Percentiles rank a stretch among this genome's conserved stretches.
These are phyloP conservation scores for Phlegmacium glaucopus DNA, from an alignment of 768 basidiomycete genomes.

Conservation along the genomic window DNA sequence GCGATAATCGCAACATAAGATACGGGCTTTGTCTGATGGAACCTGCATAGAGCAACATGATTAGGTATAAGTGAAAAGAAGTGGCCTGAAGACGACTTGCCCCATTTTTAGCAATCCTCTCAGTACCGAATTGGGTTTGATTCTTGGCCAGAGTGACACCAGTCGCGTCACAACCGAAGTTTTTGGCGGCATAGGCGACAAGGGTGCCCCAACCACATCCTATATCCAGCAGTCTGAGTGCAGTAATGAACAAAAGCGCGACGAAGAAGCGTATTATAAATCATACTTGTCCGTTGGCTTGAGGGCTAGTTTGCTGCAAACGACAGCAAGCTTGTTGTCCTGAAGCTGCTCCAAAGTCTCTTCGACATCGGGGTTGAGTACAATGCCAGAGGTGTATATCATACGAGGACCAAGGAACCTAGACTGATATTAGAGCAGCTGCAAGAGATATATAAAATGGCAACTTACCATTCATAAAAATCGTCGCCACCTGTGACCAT, in stretches of 20 bases:
- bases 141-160: constrained; percentile 92
- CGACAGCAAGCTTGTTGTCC: constrained; percentile 95
- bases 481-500: constrained; percentile 74
- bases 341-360: constrained; percentile 93
- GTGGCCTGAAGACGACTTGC: constrained; percentile 27
- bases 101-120: constrained; percentile 80
- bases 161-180: constrained; percentile 94
- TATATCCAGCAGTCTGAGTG: constrained; percentile 64
- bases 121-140: constrained; percentile 90
- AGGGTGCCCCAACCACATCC: constrained; percentile 98
- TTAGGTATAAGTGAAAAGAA: background rate
- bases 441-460: background rate
- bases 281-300: constrained; percentile 70
- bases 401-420: constrained; percentile 95
- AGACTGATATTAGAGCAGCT: background rate
- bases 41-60: constrained; percentile 24
- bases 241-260: constrained; percentile 20
- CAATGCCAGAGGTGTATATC: constrained; percentile 96
- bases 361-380: constrained; percentile 61
- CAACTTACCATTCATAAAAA: constrained; percentile 80
- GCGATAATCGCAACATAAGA: constrained; percentile 91
- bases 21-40: constrained; percentile 70
- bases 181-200: constrained; percentile 92
- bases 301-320: constrained; percentile 92
- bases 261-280: constrained; percentile 10